These are phyloP conservation scores for Thalassiosira hispida DNA, from an alignment of 352 stramenopile genomes.

Conservation along the genomic window DNA sequence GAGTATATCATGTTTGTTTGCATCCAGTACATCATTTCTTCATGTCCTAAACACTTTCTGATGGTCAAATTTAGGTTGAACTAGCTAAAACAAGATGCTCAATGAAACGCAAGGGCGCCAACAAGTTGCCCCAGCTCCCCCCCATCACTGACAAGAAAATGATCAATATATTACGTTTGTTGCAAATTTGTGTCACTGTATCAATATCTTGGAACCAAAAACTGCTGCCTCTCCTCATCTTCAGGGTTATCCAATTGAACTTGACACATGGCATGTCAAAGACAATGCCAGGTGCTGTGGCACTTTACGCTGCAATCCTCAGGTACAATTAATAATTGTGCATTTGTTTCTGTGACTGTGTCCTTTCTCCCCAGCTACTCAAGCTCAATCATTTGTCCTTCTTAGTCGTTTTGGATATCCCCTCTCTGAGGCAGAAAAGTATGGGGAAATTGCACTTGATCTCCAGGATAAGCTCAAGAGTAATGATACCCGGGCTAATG, in stretches of 20 bases:
- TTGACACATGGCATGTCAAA: constrained; percentile 14
- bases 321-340: not conserved
- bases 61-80: constrained; percentile 3
- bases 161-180: not conserved
- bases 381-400: no score
- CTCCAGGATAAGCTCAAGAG: not conserved
- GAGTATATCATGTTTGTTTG: not conserved
- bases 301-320: constrained; percentile 10
- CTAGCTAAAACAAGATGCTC: constrained; percentile 1
- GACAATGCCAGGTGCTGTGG: constrained; percentile 9
- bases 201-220: not conserved
- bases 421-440: constrained; percentile 2
- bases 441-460: constrained; percentile 9
- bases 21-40: not conserved
- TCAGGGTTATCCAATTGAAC: constrained; percentile 17
- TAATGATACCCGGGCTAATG: constrained; percentile 1
- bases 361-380: no score
- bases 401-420: not conserved
- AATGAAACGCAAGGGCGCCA: constrained; percentile 2
- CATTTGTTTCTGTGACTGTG: no score
- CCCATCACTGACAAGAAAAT: constrained; percentile 12
- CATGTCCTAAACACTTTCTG: not conserved
- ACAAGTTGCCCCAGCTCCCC: constrained; percentile 2
- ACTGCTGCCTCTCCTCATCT: constrained; percentile 10
- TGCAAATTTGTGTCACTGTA: constrained; percentile 1